Conservation (phyloP, 2,329 filamentous ascomycete species). For the Venturia pyrina region DNA sequence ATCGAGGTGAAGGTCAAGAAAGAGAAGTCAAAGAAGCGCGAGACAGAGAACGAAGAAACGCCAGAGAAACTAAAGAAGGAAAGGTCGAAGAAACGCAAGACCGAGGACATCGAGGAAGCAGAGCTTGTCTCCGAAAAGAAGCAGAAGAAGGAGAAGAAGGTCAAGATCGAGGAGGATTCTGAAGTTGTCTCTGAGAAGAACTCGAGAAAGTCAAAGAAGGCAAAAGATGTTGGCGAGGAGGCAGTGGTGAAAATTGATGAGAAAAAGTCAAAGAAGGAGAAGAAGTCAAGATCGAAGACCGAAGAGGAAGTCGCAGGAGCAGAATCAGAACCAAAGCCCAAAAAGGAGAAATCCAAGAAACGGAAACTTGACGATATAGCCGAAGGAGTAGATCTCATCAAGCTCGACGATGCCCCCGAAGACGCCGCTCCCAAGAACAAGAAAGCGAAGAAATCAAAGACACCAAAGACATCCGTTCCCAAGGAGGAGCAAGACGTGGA, state of each 20-base stretch:
- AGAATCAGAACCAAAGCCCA: slow-evolving; percentile 3
- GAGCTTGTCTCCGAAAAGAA: slow-evolving; percentile 5
- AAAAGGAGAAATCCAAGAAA: slow-evolving; percentile 9
- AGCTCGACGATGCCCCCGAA: not conserved
- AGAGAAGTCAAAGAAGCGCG: slow-evolving; percentile 9
- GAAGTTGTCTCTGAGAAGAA: not conserved
- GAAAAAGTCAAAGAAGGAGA: slow-evolving; percentile 14
- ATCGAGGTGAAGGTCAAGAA: not conserved
- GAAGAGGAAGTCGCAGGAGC: not conserved
- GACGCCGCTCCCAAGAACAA: not conserved
- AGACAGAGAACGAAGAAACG: not conserved
- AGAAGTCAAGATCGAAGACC: slow-evolving; percentile 9
- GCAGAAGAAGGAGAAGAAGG: slow-evolving; percentile 11
- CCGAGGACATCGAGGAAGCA: not conserved
- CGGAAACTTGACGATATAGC: not conserved
- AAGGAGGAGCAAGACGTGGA: not conserved
- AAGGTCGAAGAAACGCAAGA: slow-evolving; percentile 12
- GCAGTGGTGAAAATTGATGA: slow-evolving; percentile 10
- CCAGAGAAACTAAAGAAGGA: slow-evolving; percentile 4
- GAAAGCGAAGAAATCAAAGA: slow-evolving; percentile 7
- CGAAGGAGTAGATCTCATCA: slow-evolving; percentile 1
- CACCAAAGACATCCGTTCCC: slow-evolving; percentile 3
- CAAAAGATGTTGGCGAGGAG: slow-evolving; percentile 4
- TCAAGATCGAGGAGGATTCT: not conserved
- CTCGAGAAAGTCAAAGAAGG: slow-evolving; percentile 7